Evolutionary conservation across 371 early-diverging fungal genomes (phyloP).

Genomic region (Apophysomyces elegans): DNA sequence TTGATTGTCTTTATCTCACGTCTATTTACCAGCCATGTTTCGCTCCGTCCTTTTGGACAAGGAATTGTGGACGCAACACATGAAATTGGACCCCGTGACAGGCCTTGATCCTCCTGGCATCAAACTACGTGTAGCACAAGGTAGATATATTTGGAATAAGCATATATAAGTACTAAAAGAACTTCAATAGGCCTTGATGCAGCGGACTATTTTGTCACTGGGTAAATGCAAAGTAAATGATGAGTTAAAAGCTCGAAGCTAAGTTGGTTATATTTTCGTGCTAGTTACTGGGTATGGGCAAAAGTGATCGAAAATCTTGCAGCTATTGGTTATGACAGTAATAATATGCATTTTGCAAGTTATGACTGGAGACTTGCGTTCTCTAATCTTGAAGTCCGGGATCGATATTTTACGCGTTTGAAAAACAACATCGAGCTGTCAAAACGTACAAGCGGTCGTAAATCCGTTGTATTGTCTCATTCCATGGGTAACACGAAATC

Average conservation of each 20-base stretch:
- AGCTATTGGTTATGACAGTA: slow-evolving; percentile 85
- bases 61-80: slow-evolving; percentile 80
- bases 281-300: slow-evolving; percentile 87
- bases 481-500: slow-evolving; percentile 42
- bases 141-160: slow-evolving; percentile 20
- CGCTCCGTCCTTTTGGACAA: slow-evolving; percentile 80
- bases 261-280: too few species aligned
- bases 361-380: slow-evolving; percentile 93
- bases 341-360: slow-evolving; percentile 81
- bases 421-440: slow-evolving; percentile 74
- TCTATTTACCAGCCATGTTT: slow-evolving; percentile 63
- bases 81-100: slow-evolving; percentile 79
- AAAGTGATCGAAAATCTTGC: slow-evolving; percentile 81
- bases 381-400: slow-evolving; percentile 81
- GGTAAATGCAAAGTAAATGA: slow-evolving; percentile 22
- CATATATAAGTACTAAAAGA: slow-evolving; percentile 18
- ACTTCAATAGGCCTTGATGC: slow-evolving; percentile 72
- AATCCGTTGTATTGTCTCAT: slow-evolving; percentile 68
- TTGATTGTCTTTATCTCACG: slow-evolving; percentile 23
- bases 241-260: background rate
- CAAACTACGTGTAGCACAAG: slow-evolving; percentile 87
- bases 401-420: slow-evolving; percentile 79
- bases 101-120: slow-evolving; percentile 85
- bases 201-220: slow-evolving; percentile 89
- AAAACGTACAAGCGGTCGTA: slow-evolving; percentile 47